These are phyloP conservation scores for Athelia sp. DNA, from an alignment of 1,284 basidiomycete genomes.

Conservation along the genomic window DNA sequence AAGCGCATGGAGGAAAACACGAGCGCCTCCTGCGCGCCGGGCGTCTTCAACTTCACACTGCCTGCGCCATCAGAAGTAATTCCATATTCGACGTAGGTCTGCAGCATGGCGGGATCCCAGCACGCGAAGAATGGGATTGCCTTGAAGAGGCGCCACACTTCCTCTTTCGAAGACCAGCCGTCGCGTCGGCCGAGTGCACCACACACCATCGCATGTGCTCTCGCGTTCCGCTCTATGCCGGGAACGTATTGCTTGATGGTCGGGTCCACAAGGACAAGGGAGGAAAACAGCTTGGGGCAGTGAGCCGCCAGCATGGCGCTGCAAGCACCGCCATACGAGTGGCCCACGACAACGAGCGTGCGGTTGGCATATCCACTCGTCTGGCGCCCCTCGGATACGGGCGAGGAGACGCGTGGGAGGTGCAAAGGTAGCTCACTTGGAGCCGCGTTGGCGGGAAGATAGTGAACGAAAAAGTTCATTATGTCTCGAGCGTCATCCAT, in stretches of 20 bases:
- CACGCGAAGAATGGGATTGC: constrained; percentile 63
- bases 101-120: constrained; percentile 71
- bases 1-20: constrained; percentile 42
- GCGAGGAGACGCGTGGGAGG: constrained; percentile 38
- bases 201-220: constrained; percentile 7
- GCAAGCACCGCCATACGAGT: constrained; percentile 74
- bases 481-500: constrained; percentile 67
- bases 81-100: constrained; percentile 64
- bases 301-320: constrained; percentile 59
- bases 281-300: constrained; percentile 65
- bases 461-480: constrained; percentile 60
- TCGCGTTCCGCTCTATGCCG: constrained; percentile 11
- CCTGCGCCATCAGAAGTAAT: constrained; percentile 32
- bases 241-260: constrained; percentile 38
- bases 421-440: constrained; percentile 39
- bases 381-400: constrained; percentile 36
- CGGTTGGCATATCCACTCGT: constrained; percentile 40
- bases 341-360: constrained; percentile 64
- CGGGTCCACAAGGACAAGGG: constrained; percentile 79
- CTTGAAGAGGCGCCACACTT: constrained; percentile 50
- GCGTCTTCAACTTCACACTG: constrained; percentile 56
- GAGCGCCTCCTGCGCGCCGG: constrained; percentile 52
- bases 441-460: constrained; percentile 39
- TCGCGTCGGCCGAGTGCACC: constrained; percentile 62
- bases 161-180: constrained; percentile 59